phyloP scores from a whole-genome alignment of 495 filamentous ascomycete genomes.

The Penicillium flavigenum region DNA sequence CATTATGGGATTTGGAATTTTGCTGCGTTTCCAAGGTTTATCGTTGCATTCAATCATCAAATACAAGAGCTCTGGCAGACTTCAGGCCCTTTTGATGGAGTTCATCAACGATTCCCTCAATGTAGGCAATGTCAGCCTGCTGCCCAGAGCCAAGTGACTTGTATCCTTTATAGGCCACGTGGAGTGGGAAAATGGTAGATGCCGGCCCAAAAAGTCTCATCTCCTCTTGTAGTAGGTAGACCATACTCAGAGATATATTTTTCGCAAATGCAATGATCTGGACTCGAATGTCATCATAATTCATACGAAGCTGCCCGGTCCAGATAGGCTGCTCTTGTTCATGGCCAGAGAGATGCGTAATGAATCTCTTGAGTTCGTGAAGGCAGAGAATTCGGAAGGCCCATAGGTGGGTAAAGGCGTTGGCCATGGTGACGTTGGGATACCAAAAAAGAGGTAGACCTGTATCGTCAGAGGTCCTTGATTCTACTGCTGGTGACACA shows the following conservation, averaged over 20 bases:
- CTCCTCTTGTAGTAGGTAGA: slow-evolving; percentile 40
- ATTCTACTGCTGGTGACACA: background rate
- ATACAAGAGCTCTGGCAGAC: background rate
- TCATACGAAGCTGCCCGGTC: no score
- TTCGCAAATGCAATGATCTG: slow-evolving; percentile 11
- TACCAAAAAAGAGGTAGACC: slow-evolving; percentile 28
- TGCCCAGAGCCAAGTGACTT: background rate
- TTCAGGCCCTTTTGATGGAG: background rate
- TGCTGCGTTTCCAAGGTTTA: no score
- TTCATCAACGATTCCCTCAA: slow-evolving; percentile 2
- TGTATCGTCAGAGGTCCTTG: background rate
- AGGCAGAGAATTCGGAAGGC: slow-evolving; percentile 36
- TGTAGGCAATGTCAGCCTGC: background rate
- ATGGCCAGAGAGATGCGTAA: no score
- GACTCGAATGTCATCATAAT: background rate
- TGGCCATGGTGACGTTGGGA: slow-evolving; percentile 36
- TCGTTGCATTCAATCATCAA: background rate
- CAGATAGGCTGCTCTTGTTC: no score
- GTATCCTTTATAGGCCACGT: slow-evolving; percentile 11
- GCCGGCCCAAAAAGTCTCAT: slow-evolving; percentile 44
- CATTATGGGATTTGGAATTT: no score
- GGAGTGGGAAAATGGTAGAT: slow-evolving; percentile 32
- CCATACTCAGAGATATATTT: slow-evolving; percentile 37
- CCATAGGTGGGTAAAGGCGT: slow-evolving; percentile 38
- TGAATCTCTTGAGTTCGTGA: slow-evolving; percentile 18